Base-by-base conservation (phyloP, 2,329 filamentous ascomycete genomes). In the Aspergillus sp. region DNA sequence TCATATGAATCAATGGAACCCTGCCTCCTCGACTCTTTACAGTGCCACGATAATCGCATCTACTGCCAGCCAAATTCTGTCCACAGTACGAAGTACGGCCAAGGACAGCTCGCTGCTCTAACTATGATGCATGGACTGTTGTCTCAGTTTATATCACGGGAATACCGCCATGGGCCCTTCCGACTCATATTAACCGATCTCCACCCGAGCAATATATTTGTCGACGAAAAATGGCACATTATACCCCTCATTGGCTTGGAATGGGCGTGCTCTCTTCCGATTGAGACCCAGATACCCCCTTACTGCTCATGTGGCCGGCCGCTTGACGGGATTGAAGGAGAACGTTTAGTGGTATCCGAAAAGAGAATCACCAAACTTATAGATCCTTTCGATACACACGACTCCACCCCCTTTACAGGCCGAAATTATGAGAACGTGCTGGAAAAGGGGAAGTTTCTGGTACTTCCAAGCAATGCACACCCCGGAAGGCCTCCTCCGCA, bases 171-270 rank as follows among this genome's bases (percentile, higher is more conserved):
- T 16, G 70, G 72, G 1, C 69, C 69, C 1, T 75, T 71, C 49
- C 45, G 68, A 11, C 60, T 64, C 45, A 54, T 47, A 1, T 58
- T 76, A 8, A 75, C 72, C 8, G 73, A 77, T 57, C 56, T 77
- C 6, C 69, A 76, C 49, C 62, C 62, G 47, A 73, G 70, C 51
- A 67, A 66, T 42, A 59, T 67, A 11, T 56, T 64, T 30, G 61
- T 65, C 20, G 60, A 65, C 49, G 42, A 55, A 2, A 8, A 60
- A 4, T 65, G 62, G 64, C 46, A 60, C 38, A 57, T 65, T 35
- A 61, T 42, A 14, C 62, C 17, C 7, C 17, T 63, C 13, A 55
- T 65, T 22, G 60, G 65, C 41, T 54, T 65, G 7, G 63, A 65
- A 44, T 65, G 56, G 62, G 51, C 56, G 17, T 61, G 58, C n/a